Evolutionary conservation across 768 basidiomycete genomes (phyloP).

Genomic region (Pleurotus pulmonarius): DNA sequence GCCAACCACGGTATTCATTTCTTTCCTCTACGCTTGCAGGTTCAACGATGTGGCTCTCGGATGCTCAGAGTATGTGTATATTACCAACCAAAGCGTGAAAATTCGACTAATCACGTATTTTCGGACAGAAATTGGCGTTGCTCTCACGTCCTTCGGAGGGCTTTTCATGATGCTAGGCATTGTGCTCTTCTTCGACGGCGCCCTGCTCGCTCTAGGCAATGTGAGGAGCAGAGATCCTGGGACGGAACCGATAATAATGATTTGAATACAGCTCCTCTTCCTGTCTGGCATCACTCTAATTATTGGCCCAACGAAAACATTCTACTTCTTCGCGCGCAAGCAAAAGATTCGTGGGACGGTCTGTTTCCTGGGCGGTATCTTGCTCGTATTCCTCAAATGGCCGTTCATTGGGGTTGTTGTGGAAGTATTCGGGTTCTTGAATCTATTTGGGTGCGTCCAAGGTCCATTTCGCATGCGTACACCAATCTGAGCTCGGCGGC

Average conservation of each 20-base stretch:
- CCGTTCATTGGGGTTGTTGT: constrained; percentile 91
- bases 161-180: constrained; percentile 97
- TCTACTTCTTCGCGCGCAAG: constrained; percentile 95
- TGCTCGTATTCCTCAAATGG: constrained; percentile 94
- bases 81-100: constrained; percentile 7
- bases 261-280: constrained; percentile 78
- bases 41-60: constrained; percentile 56
- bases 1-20: constrained; percentile 3
- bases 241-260: background rate
- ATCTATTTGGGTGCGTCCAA: constrained; percentile 82
- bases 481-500: background rate
- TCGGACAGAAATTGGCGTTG: constrained; percentile 88
- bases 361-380: constrained; percentile 86
- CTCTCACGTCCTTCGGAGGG: constrained; percentile 90
- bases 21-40: constrained; percentile 12
- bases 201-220: constrained; percentile 94
- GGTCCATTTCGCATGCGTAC: background rate
- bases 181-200: constrained; percentile 94
- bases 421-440: constrained; percentile 96
- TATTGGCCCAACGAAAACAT: constrained; percentile 95
- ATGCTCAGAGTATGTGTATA: constrained; percentile 49
- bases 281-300: constrained; percentile 91
- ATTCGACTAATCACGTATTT: background rate
- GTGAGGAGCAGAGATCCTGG: constrained; percentile 34
- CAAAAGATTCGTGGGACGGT: constrained; percentile 90